Evolutionary conservation across 306 rosid genomes (phyloP), one percentile per base, ranked within the genome.

Genomic region (Oemleria cerasiformis): DNA sequence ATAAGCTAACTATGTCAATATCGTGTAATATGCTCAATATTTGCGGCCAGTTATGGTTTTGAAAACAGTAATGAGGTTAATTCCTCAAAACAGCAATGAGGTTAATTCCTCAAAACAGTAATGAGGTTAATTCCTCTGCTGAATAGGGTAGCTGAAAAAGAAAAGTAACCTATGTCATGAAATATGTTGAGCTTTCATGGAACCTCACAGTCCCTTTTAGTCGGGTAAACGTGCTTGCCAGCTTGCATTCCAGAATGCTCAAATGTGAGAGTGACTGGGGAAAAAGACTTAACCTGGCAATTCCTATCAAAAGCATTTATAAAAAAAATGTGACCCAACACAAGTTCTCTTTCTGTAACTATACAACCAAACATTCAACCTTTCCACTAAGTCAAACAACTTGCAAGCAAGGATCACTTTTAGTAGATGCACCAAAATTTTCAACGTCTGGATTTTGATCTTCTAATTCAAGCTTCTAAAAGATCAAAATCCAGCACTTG

Each of bases 201-300:
- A 8, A 42, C 19, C 34, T 15, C 50, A 25, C 9, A 54, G 5
- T 57, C 53, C 20, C 63, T 13, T 16, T 48, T 41, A 11, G 14
- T 61, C 45, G 39, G 50, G 44, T 12, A 59, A 6, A 34, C 34
- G 53, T 47, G 57, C 64, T 48, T 68, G 68, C 72, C 81, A 77
- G 75, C 81, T 77, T 55, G 75, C 68, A 59, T 21, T 74, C 51
- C 30, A 75, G 65, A 56, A 75, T 63, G 45, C 9, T 39, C 20
- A 49, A 67, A 45, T 49, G 42, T 63, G 53, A 42, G 67, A 13
- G 67, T 67, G 71, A 66, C 77, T 57, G 49, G 20, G 25, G 84
- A 84, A 84, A 80, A 80, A 23, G 81, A 84, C 81, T 70, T 48
- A 1, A 71, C 81, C 70, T 76, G 39, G 62, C 25, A 55, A 60